phyloP scores from a whole-genome alignment of 2,329 filamentous ascomycete species.

The Claviceps arundinis region DNA sequence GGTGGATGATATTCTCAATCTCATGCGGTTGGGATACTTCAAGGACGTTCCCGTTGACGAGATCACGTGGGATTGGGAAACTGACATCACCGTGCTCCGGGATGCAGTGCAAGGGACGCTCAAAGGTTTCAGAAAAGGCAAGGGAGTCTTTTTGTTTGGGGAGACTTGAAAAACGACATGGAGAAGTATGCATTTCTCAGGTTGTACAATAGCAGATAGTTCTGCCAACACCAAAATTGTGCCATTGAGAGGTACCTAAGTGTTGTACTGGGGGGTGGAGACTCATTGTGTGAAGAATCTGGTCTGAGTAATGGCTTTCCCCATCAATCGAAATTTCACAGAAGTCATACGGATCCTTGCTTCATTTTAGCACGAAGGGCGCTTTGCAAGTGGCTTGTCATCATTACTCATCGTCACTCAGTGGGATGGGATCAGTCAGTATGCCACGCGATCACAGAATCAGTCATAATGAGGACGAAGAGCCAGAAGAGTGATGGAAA shows the following conservation, averaged over 20 bases:
- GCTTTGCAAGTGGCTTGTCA: too few species aligned
- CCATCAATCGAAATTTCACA: too few species aligned
- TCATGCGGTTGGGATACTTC: conserved; percentile 66
- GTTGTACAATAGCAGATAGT: not conserved
- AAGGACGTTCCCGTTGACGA: conserved; percentile 72
- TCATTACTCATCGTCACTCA: too few species aligned
- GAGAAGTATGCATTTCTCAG: not conserved
- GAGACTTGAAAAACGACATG: conserved; percentile 29
- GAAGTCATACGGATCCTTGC: too few species aligned
- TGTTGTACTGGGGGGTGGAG: not conserved
- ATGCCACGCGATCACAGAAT: too few species aligned
- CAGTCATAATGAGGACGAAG: too few species aligned
- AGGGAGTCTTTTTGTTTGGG: conserved; percentile 76
- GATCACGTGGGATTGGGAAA: conserved; percentile 73
- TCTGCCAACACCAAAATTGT: not conserved
- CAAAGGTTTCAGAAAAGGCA: conserved; percentile 72
- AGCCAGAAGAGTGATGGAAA: too few species aligned
- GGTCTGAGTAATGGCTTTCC: too few species aligned
- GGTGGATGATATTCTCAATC: conserved; percentile 68
- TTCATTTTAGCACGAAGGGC: too few species aligned
- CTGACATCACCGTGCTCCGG: conserved; percentile 53
- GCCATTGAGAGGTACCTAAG: not conserved
- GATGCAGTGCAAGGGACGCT: conserved; percentile 72
- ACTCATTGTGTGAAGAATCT: not conserved
- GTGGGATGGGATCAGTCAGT: too few species aligned